Base-by-base conservation (phyloP, 108 stramenopile species). In the Cyclotella sp. region DNA sequence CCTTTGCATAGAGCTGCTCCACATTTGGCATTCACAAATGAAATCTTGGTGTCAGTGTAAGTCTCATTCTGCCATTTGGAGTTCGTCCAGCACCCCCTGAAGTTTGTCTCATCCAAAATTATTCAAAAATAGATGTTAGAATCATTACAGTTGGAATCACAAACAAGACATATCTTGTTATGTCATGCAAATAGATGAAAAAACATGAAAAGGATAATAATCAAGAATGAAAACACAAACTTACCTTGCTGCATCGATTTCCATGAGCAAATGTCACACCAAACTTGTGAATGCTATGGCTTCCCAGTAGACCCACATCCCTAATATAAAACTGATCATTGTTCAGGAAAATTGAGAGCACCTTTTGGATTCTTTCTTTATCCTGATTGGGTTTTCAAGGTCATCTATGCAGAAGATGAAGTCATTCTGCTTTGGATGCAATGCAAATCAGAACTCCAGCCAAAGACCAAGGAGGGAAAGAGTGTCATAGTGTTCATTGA, bases 1-100 rank as follows among this genome's bases (percentile, higher is more conserved):
- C n/a, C n/a, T n/a, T n/a, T n/a, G 9, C 26, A 72, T 47, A 78
- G 70, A 19, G 63, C 64, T 1, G 70, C 60, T 4, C 64, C 70
- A 44, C 72, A 70, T 46, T 64, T 72, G 21, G 77, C 60, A 70
- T 78, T 62, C 27, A 67, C 64, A 64, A 34, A 72, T 16, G 77
- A 71, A 45, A 78, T 65, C 0, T 52, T 55, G 8, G 49, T 55
- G 21, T 72, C 51, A 9, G 63, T 63, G 40, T 78, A 78, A 5
- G 64, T 66, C n/a, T 78, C 71, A 14, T 65, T 54, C 29, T 66
- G 63, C 6, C 53, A 63, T 7, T 61, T 47, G 27, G 28, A 16
- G 3, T 39, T 46, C 71, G 72, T 78, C 77, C 77, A 78, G 9
- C 77, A 6, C 10, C 70, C 71, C 41, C 61, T 22, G 18, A 21